A percentile compares a stretch with the other conserved stretches of the same genome.
phyloP scores from a whole-genome alignment of 345 rosid genomes.

The Gossypium turneri region DNA sequence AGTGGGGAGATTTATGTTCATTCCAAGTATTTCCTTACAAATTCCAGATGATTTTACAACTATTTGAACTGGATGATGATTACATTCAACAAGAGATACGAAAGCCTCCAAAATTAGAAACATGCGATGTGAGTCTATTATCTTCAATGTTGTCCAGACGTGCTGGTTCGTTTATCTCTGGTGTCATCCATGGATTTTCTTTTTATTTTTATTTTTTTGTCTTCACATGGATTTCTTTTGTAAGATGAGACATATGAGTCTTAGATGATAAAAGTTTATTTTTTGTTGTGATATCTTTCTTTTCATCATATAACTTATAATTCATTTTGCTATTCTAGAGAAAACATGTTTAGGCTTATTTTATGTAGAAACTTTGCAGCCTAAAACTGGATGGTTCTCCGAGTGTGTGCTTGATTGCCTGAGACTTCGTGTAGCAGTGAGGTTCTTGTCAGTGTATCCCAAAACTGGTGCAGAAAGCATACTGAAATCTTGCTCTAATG shows the following conservation, averaged over 20 bases:
- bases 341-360: neutral
- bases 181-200: neutral
- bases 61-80: slow-evolving; percentile 83
- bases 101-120: slow-evolving; percentile 60
- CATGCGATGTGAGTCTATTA: slow-evolving; percentile 62
- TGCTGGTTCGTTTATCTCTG: neutral
- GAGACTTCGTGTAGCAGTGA: slow-evolving; percentile 68
- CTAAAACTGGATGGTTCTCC: slow-evolving; percentile 88
- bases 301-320: neutral
- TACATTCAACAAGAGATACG: slow-evolving; percentile 85
- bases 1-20: slow-evolving; percentile 80
- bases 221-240: neutral
- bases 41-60: slow-evolving; percentile 66
- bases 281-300: neutral
- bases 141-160: neutral
- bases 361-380: slow-evolving; percentile 40
- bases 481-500: slow-evolving; percentile 57
- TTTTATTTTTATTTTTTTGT: neutral
- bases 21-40: slow-evolving; percentile 76
- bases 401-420: slow-evolving; percentile 62
- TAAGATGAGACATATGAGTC: neutral
- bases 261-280: neutral
- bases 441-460: slow-evolving; percentile 75
- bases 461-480: slow-evolving; percentile 63
- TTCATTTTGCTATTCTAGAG: slow-evolving; percentile 8